Evolutionary conservation across 495 filamentous ascomycete species (phyloP), one percentile per base, ranked within the genome.

Genomic region (Hypoxylon intermedium): DNA sequence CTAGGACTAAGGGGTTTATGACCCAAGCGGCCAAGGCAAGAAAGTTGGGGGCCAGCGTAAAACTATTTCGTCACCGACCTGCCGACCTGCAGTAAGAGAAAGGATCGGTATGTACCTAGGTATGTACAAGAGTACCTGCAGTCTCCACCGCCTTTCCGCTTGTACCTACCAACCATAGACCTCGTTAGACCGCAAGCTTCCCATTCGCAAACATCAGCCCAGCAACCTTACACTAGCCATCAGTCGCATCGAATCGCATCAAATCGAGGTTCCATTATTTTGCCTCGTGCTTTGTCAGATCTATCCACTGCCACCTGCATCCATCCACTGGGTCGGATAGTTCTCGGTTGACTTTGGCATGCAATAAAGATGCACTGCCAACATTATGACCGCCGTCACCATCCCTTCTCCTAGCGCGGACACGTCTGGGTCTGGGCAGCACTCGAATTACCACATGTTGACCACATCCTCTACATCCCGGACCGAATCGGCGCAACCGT

Each of bases 341-440:
- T 18, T 19, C 20, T 19, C 9, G 21, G 16, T 20, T 31, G 50
- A 37, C 51, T 2, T 45, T 33, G 13, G 49, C 43, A 47, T 54
- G 36, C 41, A 24, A 60, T 34, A 57, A 65, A 60, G 36, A 65
- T 65, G 62, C 55, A 21, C 56, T 53, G 33, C 41, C 28, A 42
- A 40, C 40, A 60, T 7, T 44, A 60, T 65, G 62, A 65, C 62
- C 18, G 56, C 52, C n/a, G 50, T 60, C 36, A 60, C 62, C 19
- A 20, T 60, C 45, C 55, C 56, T 7, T 45, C 62, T 13, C 62
- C 31, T 65, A 65, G 62, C 51, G 56, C 62, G 40, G 60, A 52
- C 34, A 58, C 24, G 24, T 26, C 24, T n/a, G n/a, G 47, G 18
- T 52, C 62, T 52, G 56, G 51, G 23, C 56, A 65, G 23, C 52